Evolutionary conservation across 345 rosid genomes (phyloP), one percentile per base, ranked within the genome.

Genomic region (Eucalyptus sp.): DNA sequence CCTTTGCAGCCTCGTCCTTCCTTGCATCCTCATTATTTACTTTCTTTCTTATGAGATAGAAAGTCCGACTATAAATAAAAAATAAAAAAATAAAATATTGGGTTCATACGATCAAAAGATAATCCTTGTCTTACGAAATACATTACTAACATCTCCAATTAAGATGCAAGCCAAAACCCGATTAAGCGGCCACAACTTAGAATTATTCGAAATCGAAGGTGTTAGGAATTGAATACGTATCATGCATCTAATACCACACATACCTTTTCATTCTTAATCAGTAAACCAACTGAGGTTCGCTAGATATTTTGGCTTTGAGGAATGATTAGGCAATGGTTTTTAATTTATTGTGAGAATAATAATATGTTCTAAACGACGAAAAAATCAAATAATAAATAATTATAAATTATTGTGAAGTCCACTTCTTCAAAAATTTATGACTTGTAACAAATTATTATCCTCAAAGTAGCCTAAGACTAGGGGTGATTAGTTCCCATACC

Each of bases 51-150:
- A 60, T 60, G 66, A 60, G n/a, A 60, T 51, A 60, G 4, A 25
- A 60, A 60, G 66, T 25, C 14, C 2, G n/a, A 62, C 15, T 5
- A 62, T 12, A 27, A 27, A 62, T 27, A 27, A 10, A 13, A 11
- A 6, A 18, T 3, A 7, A 0, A 17, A 52, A 8, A 3, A n/a
- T n/a, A 52, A 7, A 0, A 52, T 52, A 52, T 52, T 52, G 0
- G 58, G 25, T 20, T 52, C 58, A 52, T 52, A 20, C 25, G 58
- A 18, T 52, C 25, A 1, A 52, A 52, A 27, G 66, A 60, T 25
- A 60, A 68, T 33, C 79, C 37, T 37, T 31, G 37, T 16, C 13
- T 10, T 33, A 68, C 3, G 1, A 33, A 68, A 68, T 33, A 33
- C 79, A 17, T 31, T 68, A n/a, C 41, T 64, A 7, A 64, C 76